These are phyloP conservation scores for Diutina pseudorugosa DNA, from an alignment of 1,139 yeast genomes.

Conservation along the genomic window DNA sequence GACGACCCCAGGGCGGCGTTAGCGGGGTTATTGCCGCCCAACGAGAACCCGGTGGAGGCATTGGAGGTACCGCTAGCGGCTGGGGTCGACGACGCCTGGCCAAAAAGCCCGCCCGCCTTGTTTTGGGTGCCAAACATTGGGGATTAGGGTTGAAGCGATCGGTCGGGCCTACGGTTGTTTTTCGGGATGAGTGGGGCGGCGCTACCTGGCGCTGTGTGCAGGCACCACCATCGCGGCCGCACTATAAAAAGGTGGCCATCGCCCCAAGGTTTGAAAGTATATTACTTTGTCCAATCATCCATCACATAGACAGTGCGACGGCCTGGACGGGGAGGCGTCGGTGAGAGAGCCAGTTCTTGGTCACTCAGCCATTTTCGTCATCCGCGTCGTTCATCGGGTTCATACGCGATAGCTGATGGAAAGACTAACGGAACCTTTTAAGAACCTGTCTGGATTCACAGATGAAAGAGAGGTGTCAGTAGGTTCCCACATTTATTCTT, in stretches of 20 bases:
- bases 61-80: neutral
- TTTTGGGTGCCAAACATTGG: slow-evolving; percentile 1
- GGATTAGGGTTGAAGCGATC: neutral
- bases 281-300: slow-evolving; percentile 1
- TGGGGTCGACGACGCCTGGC: neutral
- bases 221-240: neutral
- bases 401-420: slow-evolving; percentile 4
- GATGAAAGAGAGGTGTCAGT: slow-evolving; percentile 4
- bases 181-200: neutral
- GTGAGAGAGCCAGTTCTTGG: slow-evolving; percentile 1
- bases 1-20: neutral
- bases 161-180: neutral
- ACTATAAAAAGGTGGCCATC: neutral
- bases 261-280: neutral
- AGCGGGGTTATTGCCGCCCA: neutral
- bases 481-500: neutral
- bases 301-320: slow-evolving; percentile 4
- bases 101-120: neutral
- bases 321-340: neutral
- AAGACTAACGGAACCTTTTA: neutral
- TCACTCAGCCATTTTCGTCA: neutral
- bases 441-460: slow-evolving; percentile 4
- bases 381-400: neutral
- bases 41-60: slow-evolving; percentile 1
- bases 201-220: neutral